A percentile compares a stretch with the other conserved stretches of the same genome.
Evolutionary conservation across 495 filamentous ascomycete genomes (phyloP).

Genomic region (Talaromyces proteolyticus): DNA sequence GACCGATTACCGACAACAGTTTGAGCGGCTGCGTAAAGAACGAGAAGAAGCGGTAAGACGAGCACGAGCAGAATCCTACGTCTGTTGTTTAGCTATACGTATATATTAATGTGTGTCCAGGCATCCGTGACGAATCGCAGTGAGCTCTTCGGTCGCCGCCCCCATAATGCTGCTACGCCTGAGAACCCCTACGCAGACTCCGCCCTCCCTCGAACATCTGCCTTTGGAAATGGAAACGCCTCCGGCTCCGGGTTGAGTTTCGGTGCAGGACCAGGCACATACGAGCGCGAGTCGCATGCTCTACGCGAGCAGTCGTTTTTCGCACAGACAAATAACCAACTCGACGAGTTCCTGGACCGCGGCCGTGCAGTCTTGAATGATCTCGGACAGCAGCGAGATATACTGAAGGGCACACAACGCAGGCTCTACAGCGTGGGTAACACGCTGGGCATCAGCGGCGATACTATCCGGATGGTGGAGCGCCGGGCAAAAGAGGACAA

Average conservation of each 20-base stretch:
- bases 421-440: slow-evolving; percentile 89
- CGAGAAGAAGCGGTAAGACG: slow-evolving; percentile 61
- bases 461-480: slow-evolving; percentile 95
- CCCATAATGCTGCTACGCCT: slow-evolving; percentile 79
- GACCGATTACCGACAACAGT: slow-evolving; percentile 65
- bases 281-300: slow-evolving; percentile 72
- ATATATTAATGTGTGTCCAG: slow-evolving; percentile 19
- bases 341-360: slow-evolving; percentile 91
- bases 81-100: background rate
- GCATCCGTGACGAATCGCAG: slow-evolving; percentile 65
- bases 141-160: slow-evolving; percentile 86
- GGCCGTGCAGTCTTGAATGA: slow-evolving; percentile 87
- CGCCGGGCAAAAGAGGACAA: slow-evolving; percentile 89
- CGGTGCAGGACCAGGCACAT: slow-evolving; percentile 50
- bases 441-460: slow-evolving; percentile 86
- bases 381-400: slow-evolving; percentile 82
- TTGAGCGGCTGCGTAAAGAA: slow-evolving; percentile 69
- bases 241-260: slow-evolving; percentile 43
- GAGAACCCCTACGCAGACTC: slow-evolving; percentile 89
- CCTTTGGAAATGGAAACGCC: slow-evolving; percentile 27
- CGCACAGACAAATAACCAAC: slow-evolving; percentile 62
- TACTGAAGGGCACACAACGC: slow-evolving; percentile 90
- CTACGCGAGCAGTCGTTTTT: slow-evolving; percentile 89
- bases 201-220: slow-evolving; percentile 31
- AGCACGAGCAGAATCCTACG: background rate